A percentile compares a stretch with the other conserved stretches of the same genome.
phyloP scores from a whole-genome alignment of 2,329 filamentous ascomycete species.

The Ophiostoma sp. region DNA sequence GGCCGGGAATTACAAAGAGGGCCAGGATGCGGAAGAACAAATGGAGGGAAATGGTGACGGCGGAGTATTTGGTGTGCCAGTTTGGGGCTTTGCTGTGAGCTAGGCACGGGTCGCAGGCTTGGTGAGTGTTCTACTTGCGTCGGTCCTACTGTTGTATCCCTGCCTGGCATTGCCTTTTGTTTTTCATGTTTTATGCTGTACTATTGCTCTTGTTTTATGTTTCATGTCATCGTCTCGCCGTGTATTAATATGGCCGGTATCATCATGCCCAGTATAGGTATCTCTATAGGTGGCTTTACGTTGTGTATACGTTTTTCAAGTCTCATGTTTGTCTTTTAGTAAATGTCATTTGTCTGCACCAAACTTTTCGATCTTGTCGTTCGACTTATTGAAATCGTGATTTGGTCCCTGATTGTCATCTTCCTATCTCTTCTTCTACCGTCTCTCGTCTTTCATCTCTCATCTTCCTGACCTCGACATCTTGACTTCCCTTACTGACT shows the following conservation, averaged over 20 bases:
- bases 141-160: too few relatives aligned
- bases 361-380: not conserved
- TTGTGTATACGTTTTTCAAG: not conserved
- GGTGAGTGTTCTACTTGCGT: not conserved
- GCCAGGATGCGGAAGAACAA: not conserved
- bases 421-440: too few relatives aligned
- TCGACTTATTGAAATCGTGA: not conserved
- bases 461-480: not conserved
- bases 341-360: too few relatives aligned
- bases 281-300: not conserved
- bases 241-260: not conserved
- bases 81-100: not conserved
- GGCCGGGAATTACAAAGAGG: not conserved
- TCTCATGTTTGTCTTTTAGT: not conserved
- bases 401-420: not conserved
- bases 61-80: not conserved
- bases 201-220: not conserved
- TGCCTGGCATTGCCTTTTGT: not conserved
- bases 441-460: not conserved
- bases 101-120: not conserved
- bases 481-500: not conserved
- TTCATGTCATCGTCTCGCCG: not conserved
- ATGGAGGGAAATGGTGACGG: too few relatives aligned
- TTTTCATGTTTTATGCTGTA: not conserved
- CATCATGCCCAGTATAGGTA: not conserved